Evolutionary conservation across 768 basidiomycete species (phyloP).

Genomic region (Lyophyllum atratum): DNA sequence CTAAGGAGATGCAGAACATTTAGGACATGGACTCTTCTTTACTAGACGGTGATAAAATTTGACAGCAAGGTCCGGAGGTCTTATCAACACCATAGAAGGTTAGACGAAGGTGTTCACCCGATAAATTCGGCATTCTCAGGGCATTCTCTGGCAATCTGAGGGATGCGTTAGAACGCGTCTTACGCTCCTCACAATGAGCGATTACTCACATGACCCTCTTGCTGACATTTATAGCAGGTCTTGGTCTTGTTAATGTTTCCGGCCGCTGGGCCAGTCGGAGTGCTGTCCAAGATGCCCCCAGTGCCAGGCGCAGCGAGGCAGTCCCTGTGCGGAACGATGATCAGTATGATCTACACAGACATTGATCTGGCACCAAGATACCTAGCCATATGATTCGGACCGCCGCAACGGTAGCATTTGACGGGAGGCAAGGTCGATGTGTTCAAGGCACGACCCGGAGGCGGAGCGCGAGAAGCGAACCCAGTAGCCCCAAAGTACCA

Average conservation of each 20-base stretch:
- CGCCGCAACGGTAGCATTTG: slow-evolving; percentile 89
- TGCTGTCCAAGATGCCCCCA: slow-evolving; percentile 51
- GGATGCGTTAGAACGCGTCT: slow-evolving; percentile 10
- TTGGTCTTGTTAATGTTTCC: slow-evolving; percentile 58
- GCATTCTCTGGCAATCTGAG: slow-evolving; percentile 67
- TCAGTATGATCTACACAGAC: slow-evolving; percentile 3
- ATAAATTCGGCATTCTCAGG: slow-evolving; percentile 56
- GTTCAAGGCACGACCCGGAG: slow-evolving; percentile 75
- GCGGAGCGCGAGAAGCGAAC: slow-evolving; percentile 70
- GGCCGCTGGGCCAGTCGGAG: slow-evolving; percentile 46
- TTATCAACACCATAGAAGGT: background rate
- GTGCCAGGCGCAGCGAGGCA: slow-evolving; percentile 78
- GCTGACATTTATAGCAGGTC: slow-evolving; percentile 88
- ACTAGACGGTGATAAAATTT: slow-evolving; percentile 6
- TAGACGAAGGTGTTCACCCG: slow-evolving; percentile 33
- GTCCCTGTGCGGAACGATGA: slow-evolving; percentile 50
- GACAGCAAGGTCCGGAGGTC: slow-evolving; percentile 10
- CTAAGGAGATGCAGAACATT: slow-evolving; percentile 1
- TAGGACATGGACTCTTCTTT: slow-evolving; percentile 8
- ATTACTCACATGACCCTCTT: slow-evolving; percentile 79
- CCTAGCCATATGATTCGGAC: slow-evolving; percentile 87
- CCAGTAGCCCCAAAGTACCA: slow-evolving; percentile 39
- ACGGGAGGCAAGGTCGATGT: slow-evolving; percentile 78
- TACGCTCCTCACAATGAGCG: background rate
- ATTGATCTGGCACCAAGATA: slow-evolving; percentile 24